Conservation (phyloP, 129 eudicot species). For the Flaveria bidentis region DNA sequence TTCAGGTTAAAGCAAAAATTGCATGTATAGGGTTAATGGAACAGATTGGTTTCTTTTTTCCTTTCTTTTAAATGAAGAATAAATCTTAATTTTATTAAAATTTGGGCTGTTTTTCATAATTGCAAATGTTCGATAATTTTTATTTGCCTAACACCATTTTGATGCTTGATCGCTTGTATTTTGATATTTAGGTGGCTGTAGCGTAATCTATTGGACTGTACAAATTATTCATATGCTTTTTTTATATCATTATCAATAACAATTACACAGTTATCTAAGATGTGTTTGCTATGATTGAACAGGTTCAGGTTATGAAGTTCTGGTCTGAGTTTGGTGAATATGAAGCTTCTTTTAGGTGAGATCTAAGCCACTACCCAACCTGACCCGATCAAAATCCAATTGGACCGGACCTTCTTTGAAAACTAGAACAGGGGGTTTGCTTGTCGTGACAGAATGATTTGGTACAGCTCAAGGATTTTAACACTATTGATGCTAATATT, state of each 20-base stretch:
- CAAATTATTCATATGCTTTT: too few relatives aligned
- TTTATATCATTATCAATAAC: too few relatives aligned
- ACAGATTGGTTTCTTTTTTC: too few relatives aligned
- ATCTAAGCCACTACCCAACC: background rate
- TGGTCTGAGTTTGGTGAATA: slow-evolving; percentile 8
- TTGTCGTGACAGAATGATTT: background rate
- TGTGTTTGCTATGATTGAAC: slow-evolving; percentile 18
- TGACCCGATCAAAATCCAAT: background rate
- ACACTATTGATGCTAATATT: background rate
- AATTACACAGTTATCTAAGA: background rate
- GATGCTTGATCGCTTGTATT: background rate
- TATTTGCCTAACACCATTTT: too few relatives aligned
- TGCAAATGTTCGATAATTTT: too few relatives aligned
- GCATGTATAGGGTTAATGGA: too few relatives aligned
- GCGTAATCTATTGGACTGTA: background rate
- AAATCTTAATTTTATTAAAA: too few relatives aligned
- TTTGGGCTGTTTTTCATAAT: too few relatives aligned
- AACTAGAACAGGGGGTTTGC: slow-evolving; percentile 9
- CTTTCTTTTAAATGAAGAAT: too few relatives aligned
- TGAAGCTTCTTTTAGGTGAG: background rate
- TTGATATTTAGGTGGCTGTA: background rate
- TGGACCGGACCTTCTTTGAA: background rate
- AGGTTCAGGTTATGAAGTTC: background rate
- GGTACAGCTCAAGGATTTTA: background rate
- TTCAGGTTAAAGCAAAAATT: too few relatives aligned